phyloP scores from a whole-genome alignment of 441 rosid genomes.

The Adansonia grandidieri region DNA sequence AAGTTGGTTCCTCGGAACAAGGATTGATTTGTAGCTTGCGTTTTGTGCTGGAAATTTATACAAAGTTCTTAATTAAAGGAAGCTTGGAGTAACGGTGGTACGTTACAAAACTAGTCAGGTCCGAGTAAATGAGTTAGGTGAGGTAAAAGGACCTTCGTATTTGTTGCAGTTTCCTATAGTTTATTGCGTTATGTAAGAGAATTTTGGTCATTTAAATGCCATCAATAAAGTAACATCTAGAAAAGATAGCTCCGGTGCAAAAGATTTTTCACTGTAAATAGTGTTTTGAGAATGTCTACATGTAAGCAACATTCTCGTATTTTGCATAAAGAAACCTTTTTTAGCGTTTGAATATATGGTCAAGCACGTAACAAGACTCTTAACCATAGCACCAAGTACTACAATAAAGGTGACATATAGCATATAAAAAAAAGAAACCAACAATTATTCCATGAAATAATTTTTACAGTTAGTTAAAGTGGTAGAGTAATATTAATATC shows the following conservation, averaged over 20 bases:
- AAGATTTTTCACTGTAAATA: not conserved
- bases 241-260: not conserved
- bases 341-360: too few relatives aligned
- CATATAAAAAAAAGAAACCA: too few relatives aligned
- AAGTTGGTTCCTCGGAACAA: not conserved
- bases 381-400: too few relatives aligned
- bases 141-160: not conserved
- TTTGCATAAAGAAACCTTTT: too few relatives aligned
- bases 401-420: too few relatives aligned
- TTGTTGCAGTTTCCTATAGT: not conserved
- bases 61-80: not conserved
- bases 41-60: not conserved
- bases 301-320: too few relatives aligned
- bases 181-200: not conserved
- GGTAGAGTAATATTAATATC: too few relatives aligned
- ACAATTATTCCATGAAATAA: too few relatives aligned
- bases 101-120: conserved; percentile 1
- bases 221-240: not conserved
- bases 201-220: not conserved
- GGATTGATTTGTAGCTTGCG: not conserved
- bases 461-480: too few relatives aligned
- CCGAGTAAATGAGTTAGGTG: not conserved
- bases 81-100: conserved; percentile 5
- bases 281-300: too few relatives aligned
- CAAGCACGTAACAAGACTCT: too few relatives aligned